Percentiles rank a stretch among this genome's conserved stretches.
Evolutionary conservation across 306 rosid species (phyloP).

Genomic region (Corylus avellana): DNA sequence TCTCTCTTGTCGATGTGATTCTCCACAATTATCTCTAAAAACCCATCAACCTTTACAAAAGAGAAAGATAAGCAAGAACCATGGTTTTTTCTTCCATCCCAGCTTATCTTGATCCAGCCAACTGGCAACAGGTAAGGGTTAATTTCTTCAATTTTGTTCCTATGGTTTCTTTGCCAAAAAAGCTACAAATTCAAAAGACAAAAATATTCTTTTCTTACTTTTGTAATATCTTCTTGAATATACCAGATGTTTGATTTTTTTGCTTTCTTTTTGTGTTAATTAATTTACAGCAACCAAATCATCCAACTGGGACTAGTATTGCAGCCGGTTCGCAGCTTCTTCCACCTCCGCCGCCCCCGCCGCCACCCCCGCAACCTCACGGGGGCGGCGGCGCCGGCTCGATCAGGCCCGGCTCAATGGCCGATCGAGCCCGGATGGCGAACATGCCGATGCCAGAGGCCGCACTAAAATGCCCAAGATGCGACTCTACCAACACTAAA

Average conservation of each 20-base stretch:
- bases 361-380: conserved; percentile 40
- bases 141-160: conserved; percentile 31
- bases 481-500: conserved; percentile 89
- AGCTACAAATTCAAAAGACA: conserved; percentile 41
- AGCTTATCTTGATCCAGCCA: conserved; percentile 85
- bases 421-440: conserved; percentile 84
- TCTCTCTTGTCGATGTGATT: conserved; percentile 54
- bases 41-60: conserved; percentile 66
- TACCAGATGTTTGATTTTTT: conserved; percentile 56
- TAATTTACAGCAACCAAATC: conserved; percentile 42
- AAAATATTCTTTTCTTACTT: conserved; percentile 55
- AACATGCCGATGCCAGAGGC: conserved; percentile 75
- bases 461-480: conserved; percentile 74
- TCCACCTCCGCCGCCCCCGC: conserved; percentile 41
- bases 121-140: conserved; percentile 81
- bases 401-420: conserved; percentile 75
- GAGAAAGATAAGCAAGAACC: conserved; percentile 49
- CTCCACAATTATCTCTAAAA: conserved; percentile 52
- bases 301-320: conserved; percentile 33
- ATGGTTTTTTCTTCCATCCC: conserved; percentile 92
- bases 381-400: conserved; percentile 42
- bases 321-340: conserved; percentile 43
- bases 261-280: conserved; percentile 7
- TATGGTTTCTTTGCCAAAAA: conserved; percentile 15
- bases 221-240: conserved; percentile 67